Evolutionary conservation across 2,329 filamentous ascomycete species (phyloP), one percentile per base, ranked within the genome.

Genomic region (Cercospora sesami): DNA sequence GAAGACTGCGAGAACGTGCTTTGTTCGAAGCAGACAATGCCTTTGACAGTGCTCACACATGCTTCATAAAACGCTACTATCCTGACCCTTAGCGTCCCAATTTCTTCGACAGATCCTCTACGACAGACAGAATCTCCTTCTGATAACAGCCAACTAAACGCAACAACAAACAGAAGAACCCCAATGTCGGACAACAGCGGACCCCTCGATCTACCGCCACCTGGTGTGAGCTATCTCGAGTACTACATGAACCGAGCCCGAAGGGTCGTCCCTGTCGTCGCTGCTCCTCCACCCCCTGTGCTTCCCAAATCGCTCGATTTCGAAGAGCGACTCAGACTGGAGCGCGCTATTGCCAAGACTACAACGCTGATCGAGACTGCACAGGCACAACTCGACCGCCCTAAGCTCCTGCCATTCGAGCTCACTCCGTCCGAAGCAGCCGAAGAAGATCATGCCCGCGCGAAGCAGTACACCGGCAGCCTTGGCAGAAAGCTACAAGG

Each of bases 211-310:
- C 55, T 53, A 39, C 66, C 68, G 10, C 65, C 68, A 45, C 67
- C 70, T 39, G 68, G 64, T 36, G 60, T 70, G 57, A 60, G 61
- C 30, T 28, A 30, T 2, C 48, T 72, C 42, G 64, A 69, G 16
- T 63, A 51, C 53, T 65, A 67, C 48, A 72, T 69, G 68, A 61
- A 68, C 21, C 62, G 64, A 65, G 68, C 70, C 21, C 64, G 64
- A 33, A 59, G 45, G 6, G 65, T 66, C 26, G 66, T 63, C 57
- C 16, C 60, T 63, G 16, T 12, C 8, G 23, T 28, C n/a, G 62
- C 60, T 26, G 31, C 39, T 12, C 26, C 68, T 36, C 26, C 70
- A 30, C 21, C 42, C 4, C 23, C 33, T 10, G 42, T 21, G 48
- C 60, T 36, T 64, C 12, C 66, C 68, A 33, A 63, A 65, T n/a